Conservation (phyloP, 208 protist genomes). For the Leishmania tropica region DNA sequence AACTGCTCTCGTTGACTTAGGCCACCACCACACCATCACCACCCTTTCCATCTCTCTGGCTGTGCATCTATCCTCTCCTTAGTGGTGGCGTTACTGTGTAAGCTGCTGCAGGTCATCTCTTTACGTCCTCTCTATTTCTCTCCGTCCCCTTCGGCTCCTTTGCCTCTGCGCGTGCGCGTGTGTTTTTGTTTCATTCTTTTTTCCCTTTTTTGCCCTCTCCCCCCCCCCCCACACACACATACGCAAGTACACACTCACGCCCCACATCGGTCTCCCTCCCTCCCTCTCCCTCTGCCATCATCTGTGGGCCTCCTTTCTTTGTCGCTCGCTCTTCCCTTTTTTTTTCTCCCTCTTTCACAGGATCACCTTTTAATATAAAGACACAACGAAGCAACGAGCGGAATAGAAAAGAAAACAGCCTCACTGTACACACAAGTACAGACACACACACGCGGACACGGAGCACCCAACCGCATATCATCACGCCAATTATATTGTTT, state of each 20-base stretch:
- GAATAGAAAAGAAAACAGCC: background rate
- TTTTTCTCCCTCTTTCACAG: background rate
- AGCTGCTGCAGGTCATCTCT: background rate
- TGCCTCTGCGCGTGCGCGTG: background rate
- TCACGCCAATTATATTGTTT: background rate
- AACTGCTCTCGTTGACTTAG: background rate
- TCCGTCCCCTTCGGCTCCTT: background rate
- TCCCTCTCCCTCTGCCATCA: background rate
- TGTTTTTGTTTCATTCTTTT: background rate
- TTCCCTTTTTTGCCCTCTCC: background rate
- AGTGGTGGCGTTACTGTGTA: background rate
- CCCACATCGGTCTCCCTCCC: background rate
- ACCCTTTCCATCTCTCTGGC: background rate
- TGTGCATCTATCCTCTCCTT: background rate
- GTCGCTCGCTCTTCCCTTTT: background rate
- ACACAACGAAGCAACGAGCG: background rate
- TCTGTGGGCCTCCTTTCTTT: background rate
- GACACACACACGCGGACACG: background rate
- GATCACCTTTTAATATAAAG: background rate
- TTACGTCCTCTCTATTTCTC: background rate
- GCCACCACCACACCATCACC: background rate
- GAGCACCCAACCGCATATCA: background rate
- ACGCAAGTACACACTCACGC: background rate
- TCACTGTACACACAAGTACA: background rate
- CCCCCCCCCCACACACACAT: background rate